Percentiles rank a stretch among this genome's conserved stretches.
phyloP scores from a whole-genome alignment of 306 rosid genomes.

The Calophaca sinica region DNA sequence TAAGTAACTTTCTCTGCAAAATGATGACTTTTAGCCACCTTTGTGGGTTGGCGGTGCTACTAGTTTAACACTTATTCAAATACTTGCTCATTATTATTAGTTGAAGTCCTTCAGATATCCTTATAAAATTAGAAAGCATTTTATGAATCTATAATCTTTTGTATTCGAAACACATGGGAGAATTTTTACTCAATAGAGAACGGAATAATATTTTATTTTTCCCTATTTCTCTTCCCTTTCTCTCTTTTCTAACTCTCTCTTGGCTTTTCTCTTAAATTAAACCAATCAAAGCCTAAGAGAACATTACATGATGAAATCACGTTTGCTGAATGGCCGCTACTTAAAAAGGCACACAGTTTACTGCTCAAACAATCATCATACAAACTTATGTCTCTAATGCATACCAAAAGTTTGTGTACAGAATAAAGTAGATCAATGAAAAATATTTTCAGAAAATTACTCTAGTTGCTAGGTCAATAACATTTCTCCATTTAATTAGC shows the following conservation, averaged over 20 bases:
- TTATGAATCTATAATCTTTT: no score
- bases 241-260: no score
- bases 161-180: no score
- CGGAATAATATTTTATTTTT: conserved; percentile 10
- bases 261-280: no score
- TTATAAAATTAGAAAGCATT: no score
- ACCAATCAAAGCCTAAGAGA: neutral
- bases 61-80: neutral
- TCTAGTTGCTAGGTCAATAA: conserved; percentile 16
- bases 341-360: conserved; percentile 1
- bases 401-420: conserved; percentile 23
- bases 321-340: conserved; percentile 9
- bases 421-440: conserved; percentile 5
- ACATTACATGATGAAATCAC: conserved; percentile 24
- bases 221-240: no score
- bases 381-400: conserved; percentile 37
- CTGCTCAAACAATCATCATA: conserved; percentile 42
- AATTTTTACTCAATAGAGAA: neutral
- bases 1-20: conserved; percentile 27
- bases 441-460: neutral
- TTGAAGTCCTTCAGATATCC: no score
- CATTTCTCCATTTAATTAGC: conserved; percentile 7
- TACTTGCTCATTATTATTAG: no score
- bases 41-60: conserved; percentile 21
- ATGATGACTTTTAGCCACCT: conserved; percentile 41